These are phyloP conservation scores for Zostera marina DNA, from an alignment of 116 monocot species.

Conservation along the genomic window DNA sequence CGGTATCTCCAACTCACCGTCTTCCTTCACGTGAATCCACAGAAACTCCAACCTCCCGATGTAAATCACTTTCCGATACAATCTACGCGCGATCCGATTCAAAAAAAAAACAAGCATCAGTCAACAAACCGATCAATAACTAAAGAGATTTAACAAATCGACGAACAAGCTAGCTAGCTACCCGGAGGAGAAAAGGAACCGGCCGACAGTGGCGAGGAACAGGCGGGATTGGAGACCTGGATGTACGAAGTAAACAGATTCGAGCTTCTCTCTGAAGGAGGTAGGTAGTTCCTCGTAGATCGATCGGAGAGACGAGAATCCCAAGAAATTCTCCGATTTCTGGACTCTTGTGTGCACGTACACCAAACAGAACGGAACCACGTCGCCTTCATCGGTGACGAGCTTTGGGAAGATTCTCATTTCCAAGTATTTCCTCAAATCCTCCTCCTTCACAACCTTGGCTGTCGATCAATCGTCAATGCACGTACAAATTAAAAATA, in stretches of 20 bases:
- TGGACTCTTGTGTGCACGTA: conserved; percentile 64
- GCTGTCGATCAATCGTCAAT: conserved; percentile 11
- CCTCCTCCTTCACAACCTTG: conserved; percentile 27
- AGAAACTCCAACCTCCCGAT: conserved; percentile 69
- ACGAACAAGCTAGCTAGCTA: no score
- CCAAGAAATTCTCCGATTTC: conserved; percentile 60
- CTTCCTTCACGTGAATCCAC: conserved; percentile 47
- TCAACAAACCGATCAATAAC: no score
- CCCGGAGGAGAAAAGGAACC: conserved; percentile 78
- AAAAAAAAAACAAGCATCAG: background rate
- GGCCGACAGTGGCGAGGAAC: conserved; percentile 87
- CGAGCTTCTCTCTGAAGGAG: conserved; percentile 29
- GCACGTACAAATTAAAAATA: background rate
- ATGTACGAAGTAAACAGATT: conserved; percentile 74
- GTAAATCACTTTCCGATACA: conserved; percentile 73
- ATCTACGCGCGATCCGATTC: conserved; percentile 11
- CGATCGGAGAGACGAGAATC: conserved; percentile 42
- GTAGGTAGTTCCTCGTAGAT: conserved; percentile 50
- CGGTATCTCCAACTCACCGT: conserved; percentile 55
- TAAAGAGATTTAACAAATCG: no score
- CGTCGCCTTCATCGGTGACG: background rate
- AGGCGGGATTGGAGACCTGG: conserved; percentile 80
- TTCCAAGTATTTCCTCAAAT: conserved; percentile 37
- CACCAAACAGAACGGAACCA: conserved; percentile 37
- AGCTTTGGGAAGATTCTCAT: conserved; percentile 45